phyloP scores from a whole-genome alignment of 805 yeast genomes.

The Lipomyces spencermartinsiae region DNA sequence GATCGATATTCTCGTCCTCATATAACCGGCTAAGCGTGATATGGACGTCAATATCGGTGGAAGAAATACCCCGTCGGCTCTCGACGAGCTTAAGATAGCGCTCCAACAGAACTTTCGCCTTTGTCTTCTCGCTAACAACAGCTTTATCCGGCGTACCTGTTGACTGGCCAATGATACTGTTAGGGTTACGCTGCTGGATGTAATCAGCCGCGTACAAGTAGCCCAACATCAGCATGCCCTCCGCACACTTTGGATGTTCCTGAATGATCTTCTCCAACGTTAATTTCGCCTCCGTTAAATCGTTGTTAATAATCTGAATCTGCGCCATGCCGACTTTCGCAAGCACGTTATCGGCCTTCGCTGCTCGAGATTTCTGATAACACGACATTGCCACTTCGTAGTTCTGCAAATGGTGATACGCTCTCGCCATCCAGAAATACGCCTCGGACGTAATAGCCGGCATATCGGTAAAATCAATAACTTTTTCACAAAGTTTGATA shows the following conservation, averaged over 20 bases:
- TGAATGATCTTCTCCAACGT: conserved; percentile 79
- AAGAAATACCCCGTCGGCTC: conserved; percentile 57
- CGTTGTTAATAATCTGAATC: conserved; percentile 75
- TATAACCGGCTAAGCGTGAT: conserved; percentile 71
- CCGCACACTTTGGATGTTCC: conserved; percentile 69
- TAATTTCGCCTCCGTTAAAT: conserved; percentile 81
- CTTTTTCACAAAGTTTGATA: conserved; percentile 60
- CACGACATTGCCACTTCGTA: conserved; percentile 70
- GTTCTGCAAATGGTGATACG: conserved; percentile 65
- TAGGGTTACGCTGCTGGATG: conserved; percentile 48
- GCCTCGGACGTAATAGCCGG: conserved; percentile 64
- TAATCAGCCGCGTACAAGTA: conserved; percentile 60
- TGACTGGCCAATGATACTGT: conserved; percentile 16
- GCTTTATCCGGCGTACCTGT: conserved; percentile 33
- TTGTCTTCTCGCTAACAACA: conserved; percentile 48
- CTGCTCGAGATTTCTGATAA: conserved; percentile 73
- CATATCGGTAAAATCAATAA: conserved; percentile 51
- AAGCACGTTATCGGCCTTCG: conserved; percentile 64
- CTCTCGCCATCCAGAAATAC: conserved; percentile 85
- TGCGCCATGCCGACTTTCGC: conserved; percentile 87
- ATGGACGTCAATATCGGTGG: conserved; percentile 68
- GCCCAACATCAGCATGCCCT: conserved; percentile 74
- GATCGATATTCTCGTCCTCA: conserved; percentile 68
- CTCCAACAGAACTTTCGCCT: conserved; percentile 70
- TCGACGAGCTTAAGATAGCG: conserved; percentile 69